phyloP scores from a whole-genome alignment of 306 rosid species.

The Gastrolobium bilobum region DNA sequence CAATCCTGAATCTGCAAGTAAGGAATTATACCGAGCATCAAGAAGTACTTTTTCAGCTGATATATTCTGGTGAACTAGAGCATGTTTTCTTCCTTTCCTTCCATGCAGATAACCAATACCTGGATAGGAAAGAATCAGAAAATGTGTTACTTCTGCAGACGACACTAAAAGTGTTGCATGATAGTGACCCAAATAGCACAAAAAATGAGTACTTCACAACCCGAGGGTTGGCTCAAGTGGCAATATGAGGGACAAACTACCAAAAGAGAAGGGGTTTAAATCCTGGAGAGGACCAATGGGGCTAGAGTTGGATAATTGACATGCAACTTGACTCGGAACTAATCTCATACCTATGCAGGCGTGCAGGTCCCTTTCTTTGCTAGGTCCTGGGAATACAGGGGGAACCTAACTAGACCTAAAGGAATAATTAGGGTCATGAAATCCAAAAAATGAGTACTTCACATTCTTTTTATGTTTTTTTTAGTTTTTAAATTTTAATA shows the following conservation, averaged over 20 bases:
- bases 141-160: background rate
- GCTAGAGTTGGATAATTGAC: too few species aligned
- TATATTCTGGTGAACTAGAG: constrained; percentile 76
- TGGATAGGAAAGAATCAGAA: constrained; percentile 49
- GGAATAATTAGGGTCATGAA: too few species aligned
- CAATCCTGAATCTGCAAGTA: constrained; percentile 78
- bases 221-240: too few species aligned
- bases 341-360: too few species aligned
- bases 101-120: constrained; percentile 82
- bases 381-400: too few species aligned
- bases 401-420: too few species aligned
- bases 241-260: too few species aligned
- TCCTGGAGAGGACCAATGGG: too few species aligned
- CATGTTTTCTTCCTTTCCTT: constrained; percentile 55
- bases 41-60: constrained; percentile 83
- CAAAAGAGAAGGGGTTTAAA: too few species aligned
- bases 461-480: background rate
- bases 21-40: constrained; percentile 63
- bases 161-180: background rate
- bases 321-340: too few species aligned
- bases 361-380: too few species aligned
- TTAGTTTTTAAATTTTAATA: constrained; percentile 3
- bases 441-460: background rate
- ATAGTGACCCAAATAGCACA: background rate
- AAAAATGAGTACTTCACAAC: background rate